These are phyloP conservation scores for Hyaloscypha finlandica DNA, from an alignment of 495 filamentous ascomycete genomes.

Conservation along the genomic window DNA sequence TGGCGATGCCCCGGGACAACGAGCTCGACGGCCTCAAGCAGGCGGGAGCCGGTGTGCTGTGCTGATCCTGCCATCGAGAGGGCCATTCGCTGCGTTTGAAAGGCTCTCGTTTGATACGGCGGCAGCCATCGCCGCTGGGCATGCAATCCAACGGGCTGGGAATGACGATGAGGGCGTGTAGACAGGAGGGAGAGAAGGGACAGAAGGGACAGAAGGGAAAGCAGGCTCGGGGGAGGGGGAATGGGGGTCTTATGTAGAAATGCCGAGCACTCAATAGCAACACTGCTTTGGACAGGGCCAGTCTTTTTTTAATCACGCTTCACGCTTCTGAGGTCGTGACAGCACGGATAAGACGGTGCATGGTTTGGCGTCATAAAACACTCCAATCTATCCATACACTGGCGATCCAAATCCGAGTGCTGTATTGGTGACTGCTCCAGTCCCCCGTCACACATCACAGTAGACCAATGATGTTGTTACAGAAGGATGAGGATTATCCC, in stretches of 20 bases:
- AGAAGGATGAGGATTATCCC: slow-evolving; percentile 17
- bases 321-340: slow-evolving; percentile 15
- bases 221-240: slow-evolving; percentile 3
- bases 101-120: slow-evolving; percentile 26
- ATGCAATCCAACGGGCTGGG: not conserved
- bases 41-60: not conserved
- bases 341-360: slow-evolving; percentile 25
- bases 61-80: not conserved
- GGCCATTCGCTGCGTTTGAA: slow-evolving; percentile 16
- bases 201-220: slow-evolving; percentile 2
- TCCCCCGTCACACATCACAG: slow-evolving; percentile 16
- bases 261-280: slow-evolving; percentile 26
- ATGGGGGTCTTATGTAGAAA: slow-evolving; percentile 23
- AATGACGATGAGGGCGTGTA: not conserved
- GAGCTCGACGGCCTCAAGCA: not conserved
- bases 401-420: slow-evolving; percentile 26
- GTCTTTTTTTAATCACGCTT: slow-evolving; percentile 32
- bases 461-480: slow-evolving; percentile 27
- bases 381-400: slow-evolving; percentile 9
- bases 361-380: slow-evolving; percentile 28
- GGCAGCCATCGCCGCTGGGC: slow-evolving; percentile 11
- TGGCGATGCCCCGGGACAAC: not conserved
- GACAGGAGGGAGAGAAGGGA: not conserved
- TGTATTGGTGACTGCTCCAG: slow-evolving; percentile 11
- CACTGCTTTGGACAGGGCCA: slow-evolving; percentile 24